Percentiles rank a stretch among this genome's conserved stretches.
Conservation (phyloP, 345 rosid species). For the Citrus australasica region DNA sequence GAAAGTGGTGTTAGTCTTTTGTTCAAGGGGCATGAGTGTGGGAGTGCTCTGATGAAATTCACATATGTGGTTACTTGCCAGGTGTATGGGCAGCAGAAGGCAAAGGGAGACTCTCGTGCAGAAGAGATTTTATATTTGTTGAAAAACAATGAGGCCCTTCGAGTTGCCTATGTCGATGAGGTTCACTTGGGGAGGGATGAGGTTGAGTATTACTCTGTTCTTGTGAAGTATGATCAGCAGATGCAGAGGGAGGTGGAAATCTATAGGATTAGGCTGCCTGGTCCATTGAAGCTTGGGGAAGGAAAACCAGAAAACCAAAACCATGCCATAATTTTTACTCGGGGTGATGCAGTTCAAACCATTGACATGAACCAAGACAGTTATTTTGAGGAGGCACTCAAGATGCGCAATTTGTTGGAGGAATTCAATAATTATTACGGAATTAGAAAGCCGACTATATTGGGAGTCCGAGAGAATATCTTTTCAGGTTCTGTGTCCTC, state of each 20-base stretch:
- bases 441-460: constrained; percentile 78
- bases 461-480: constrained; percentile 88
- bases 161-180: constrained; percentile 91
- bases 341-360: constrained; percentile 93
- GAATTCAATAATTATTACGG: constrained; percentile 66
- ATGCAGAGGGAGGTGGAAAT: constrained; percentile 79
- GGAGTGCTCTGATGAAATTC: constrained; percentile 79
- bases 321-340: constrained; percentile 89
- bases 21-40: constrained; percentile 84
- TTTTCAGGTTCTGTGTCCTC: constrained; percentile 95
- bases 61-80: constrained; percentile 85
- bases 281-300: constrained; percentile 85
- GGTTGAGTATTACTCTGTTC: constrained; percentile 70
- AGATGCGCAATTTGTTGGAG: constrained; percentile 90
- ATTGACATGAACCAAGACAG: constrained; percentile 96
- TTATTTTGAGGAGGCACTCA: constrained; percentile 90
- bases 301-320: constrained; percentile 98
- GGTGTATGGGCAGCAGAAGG: constrained; percentile 74
- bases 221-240: constrained; percentile 75
- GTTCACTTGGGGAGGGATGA: constrained; percentile 49
- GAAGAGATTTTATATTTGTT: constrained; percentile 69
- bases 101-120: constrained; percentile 67
- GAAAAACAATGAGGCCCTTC: constrained; percentile 78
- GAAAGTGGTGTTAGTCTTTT: constrained; percentile 58
- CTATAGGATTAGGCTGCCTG: constrained; percentile 83